A percentile compares a stretch with the other conserved stretches of the same genome.
Evolutionary conservation across 331 rosid species (phyloP).

Genomic region (Malus hybrid): DNA sequence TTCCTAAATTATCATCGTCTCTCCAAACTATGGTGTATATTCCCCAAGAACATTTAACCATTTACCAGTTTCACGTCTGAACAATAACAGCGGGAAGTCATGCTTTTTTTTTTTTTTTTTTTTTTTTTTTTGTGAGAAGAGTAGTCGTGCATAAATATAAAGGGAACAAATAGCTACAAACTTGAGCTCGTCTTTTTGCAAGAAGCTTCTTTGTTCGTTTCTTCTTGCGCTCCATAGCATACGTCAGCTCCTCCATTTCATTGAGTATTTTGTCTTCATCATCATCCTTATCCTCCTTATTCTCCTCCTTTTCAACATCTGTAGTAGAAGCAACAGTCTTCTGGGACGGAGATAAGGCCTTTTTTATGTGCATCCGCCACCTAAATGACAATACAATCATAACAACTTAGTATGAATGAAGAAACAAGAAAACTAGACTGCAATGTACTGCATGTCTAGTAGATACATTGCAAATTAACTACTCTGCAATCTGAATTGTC

Average conservation of each 20-base stretch:
- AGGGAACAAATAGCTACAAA: conserved; percentile 13
- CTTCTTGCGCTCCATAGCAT: conserved; percentile 73
- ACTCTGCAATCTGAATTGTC: neutral
- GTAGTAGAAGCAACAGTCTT: conserved; percentile 35
- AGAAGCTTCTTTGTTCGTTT: conserved; percentile 65
- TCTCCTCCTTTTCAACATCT: conserved; percentile 20
- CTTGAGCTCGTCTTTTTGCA: conserved; percentile 78
- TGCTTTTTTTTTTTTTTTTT: neutral
- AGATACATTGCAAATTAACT: neutral
- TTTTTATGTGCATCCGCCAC: conserved; percentile 77
- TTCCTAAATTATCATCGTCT: neutral
- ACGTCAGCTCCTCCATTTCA: conserved; percentile 87
- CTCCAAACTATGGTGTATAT: neutral
- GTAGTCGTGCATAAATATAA: neutral
- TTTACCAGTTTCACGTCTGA: neutral
- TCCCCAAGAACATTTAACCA: neutral
- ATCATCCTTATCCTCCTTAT: conserved; percentile 41
- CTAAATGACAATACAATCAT: conserved; percentile 26
- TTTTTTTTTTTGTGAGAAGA: too few species aligned
- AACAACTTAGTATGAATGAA: neutral
- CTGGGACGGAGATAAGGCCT: conserved; percentile 50
- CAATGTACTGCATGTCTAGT: neutral
- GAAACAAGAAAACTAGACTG: neutral
- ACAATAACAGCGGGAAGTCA: neutral
- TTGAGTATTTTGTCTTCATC: conserved; percentile 77